Conservation (phyloP, 768 basidiomycete species). For the Amanita molliuscula region DNA sequence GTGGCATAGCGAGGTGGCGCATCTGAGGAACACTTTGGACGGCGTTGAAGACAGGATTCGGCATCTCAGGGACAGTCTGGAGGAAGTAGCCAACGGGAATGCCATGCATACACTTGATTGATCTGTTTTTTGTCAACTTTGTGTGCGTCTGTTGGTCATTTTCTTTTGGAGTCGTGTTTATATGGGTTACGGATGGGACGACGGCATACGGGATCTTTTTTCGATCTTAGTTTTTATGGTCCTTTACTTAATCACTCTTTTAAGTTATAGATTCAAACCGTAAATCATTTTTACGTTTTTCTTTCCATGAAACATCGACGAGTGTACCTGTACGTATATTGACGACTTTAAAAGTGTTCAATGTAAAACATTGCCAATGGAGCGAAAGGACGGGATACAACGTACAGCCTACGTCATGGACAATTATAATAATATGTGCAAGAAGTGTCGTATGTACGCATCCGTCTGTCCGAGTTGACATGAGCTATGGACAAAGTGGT, state of each 20-base stretch:
- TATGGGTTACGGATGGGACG: too few species aligned
- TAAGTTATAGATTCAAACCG: neutral
- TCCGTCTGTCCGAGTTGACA: neutral
- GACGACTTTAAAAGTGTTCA: neutral
- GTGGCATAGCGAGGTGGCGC: slow-evolving; percentile 36
- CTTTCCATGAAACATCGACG: neutral
- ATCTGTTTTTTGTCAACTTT: neutral
- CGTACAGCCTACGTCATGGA: neutral
- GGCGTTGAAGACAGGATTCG: slow-evolving; percentile 45
- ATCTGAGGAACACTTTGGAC: slow-evolving; percentile 42
- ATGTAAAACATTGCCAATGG: neutral
- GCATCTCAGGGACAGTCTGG: slow-evolving; percentile 28
- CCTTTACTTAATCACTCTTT: too few species aligned
- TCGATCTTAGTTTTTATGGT: too few species aligned
- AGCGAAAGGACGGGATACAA: neutral
- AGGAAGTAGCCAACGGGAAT: neutral
- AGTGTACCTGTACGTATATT: too few species aligned
- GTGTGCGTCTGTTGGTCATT: too few species aligned
- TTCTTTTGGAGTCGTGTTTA: too few species aligned
- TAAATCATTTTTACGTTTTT: neutral
- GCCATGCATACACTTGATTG: neutral
- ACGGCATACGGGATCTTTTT: too few species aligned
- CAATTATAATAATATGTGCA: neutral
- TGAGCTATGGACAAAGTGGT: slow-evolving; percentile 3
- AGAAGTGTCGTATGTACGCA: neutral